Evolutionary conservation across 2,329 filamentous ascomycete species (phyloP), one percentile per base, ranked within the genome.

Genomic region (Paramyrothecium sp.): DNA sequence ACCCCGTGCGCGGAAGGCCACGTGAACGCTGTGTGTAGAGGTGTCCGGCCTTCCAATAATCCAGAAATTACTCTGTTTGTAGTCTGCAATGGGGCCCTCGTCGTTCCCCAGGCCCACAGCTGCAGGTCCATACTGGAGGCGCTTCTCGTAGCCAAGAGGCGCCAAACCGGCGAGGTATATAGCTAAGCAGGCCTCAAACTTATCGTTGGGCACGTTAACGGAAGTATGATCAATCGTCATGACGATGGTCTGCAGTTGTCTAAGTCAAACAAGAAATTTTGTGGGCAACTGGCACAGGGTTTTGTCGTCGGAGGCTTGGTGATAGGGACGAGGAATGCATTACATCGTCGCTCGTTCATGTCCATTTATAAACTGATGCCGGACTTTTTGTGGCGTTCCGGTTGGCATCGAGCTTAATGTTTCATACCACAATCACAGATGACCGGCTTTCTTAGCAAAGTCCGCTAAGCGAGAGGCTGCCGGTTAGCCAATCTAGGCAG

Each of bases 181-280:
- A 8, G 60, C 60, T 2, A 75, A 62, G 46, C 63, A 56, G 22
- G 68, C 60, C 54, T 66, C 56, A 65, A 70, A 65, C 38, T 65
- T 62, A 47, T 60, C 63, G 53, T 65, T 58, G 52, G 72, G 62
- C 53, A 72, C 63, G 20, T 54, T 56, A 58, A 76, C 60, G 54
- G 66, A 62, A 46, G 68, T 64, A 65, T 76, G 74, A 49, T 73
- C 68, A 59, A 76, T 71, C 33, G 68, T 60, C 71, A 74, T 76
- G 57, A 46, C 69, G 54, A 47, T 34, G 51, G 21, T 16, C 21
- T 30, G 10, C 5, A 30, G 26, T 10, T 30, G 26, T 30, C 26
- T 30, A 30, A 30, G 26, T 4, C 26, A 30, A 30, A 10, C 26
- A 30, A 30, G 26, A 30, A 30, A 30, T 4, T 4, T 30, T 30